phyloP scores from a whole-genome alignment of 768 basidiomycete species.

The Boletales sp. region DNA sequence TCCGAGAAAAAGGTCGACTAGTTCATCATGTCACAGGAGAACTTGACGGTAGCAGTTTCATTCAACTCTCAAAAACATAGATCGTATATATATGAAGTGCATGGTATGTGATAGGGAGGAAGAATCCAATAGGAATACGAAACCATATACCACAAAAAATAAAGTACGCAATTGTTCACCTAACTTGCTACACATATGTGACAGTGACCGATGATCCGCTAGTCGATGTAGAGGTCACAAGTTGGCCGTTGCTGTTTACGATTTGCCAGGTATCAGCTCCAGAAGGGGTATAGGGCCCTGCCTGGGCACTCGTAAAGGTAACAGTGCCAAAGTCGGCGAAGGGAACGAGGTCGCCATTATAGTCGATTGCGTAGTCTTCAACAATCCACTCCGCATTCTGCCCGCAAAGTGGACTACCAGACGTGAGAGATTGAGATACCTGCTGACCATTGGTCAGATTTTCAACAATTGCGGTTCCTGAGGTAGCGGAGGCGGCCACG shows the following conservation, averaged over 20 bases:
- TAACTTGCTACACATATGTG: background rate
- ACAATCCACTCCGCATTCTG: constrained; percentile 3
- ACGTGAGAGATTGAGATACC: background rate
- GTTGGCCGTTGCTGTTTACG: background rate
- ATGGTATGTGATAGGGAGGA: too few species aligned
- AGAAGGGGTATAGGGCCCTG: background rate
- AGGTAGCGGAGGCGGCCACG: background rate
- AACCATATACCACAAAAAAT: too few species aligned
- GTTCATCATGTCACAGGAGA: too few species aligned
- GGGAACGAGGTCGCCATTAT: background rate
- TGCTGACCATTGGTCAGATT: background rate
- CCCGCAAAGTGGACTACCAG: background rate
- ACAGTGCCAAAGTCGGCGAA: constrained; percentile 1
- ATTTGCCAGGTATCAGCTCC: background rate
- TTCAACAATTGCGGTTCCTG: background rate
- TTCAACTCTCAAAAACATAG: too few species aligned
- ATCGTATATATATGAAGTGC: too few species aligned
- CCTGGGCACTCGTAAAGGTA: background rate
- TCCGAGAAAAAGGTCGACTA: too few species aligned
- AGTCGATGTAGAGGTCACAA: constrained; percentile 1
- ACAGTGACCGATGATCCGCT: background rate
- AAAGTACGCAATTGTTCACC: too few species aligned
- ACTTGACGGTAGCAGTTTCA: too few species aligned
- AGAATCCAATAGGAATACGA: too few species aligned
- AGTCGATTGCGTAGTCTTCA: background rate